Base-by-base conservation (phyloP, 23 red algal genomes). In the Gracilaria gracilis region DNA sequence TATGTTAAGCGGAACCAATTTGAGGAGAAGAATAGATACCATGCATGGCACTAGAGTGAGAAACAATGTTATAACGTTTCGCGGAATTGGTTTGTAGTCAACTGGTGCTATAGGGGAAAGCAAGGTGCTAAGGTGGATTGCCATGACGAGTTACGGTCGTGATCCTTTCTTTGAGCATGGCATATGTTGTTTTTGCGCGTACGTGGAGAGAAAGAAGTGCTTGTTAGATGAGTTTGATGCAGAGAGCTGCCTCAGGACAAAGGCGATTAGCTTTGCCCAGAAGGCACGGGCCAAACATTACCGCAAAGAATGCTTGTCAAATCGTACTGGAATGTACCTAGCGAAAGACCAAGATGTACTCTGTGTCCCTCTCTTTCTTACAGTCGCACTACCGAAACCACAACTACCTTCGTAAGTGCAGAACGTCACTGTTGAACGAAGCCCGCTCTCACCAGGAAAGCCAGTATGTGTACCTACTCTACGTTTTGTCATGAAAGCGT, bases 81-180 rank as follows among this genome's bases (percentile, higher is more conserved):
- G 67, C 20, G 67, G 21, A 73, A 73, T 73, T 40, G 67, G 67
- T 44, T 44, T 73, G 67, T 73, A 73, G 38, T 73, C 67, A 21
- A 3, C 38, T 44, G 67, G 67, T 20, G 67, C 16, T 73, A 9
- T 73, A 7, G 67, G 34, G 6, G 28, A 44, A 21, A 73, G 34
- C 38, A 73, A 24, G 1, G 67, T 7, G n/a, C 19, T 40, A 24
- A 37, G 9, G 21, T 73, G 4, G 21, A 0, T 44, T 1, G 23
- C 28, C 67, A 73, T 73, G 67, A 17, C 34, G 24, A 11, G 24
- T 28, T 62, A 62, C 13, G 27, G 29, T 4, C 19, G 24, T 20
- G 55, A 20, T 23, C 17, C 9, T 20, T 15, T 8, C 17, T 58
- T 58, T 4, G 9, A 17, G 55, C 4, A 20, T 17, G 44, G 44